Evolutionary conservation across 805 yeast species (phyloP), one percentile per base, ranked within the genome.

Genomic region (Monosporozyma unispora): DNA sequence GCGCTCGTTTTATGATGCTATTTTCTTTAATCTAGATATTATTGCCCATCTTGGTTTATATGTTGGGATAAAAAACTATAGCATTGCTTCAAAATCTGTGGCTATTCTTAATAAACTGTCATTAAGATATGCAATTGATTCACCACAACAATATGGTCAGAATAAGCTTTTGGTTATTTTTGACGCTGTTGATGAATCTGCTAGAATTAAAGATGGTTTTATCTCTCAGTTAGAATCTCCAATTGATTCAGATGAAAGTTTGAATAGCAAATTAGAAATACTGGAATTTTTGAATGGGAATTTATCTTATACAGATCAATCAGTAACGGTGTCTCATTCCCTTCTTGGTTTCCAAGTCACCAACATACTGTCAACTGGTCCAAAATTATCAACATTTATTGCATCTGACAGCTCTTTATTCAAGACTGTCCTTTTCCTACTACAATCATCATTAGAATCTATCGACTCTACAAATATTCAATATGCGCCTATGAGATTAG

Each of bases 131-230:
- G 48, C 60, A 22, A 55, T 58, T 31, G 61, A 58, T 12, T 61
- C 64, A 16, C 57, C 64, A 16, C 60, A 73, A 10, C 62, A 78
- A 33, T 67, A 71, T 16, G 73, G 74, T 9, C 78, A 73, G 48
- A 82, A 81, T 53, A 78, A 89, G 54, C 67, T 91, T 12, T 64
- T 90, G 44, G 80, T 87, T 0, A 74, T 86, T 37, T 74, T 85
- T 48, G 84, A 82, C 57, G 82, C 89, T 14, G 78, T 85, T 29
- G 87, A 87, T 55, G 96, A 90, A 56, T 80, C 95, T 0, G 70
- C 76, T 1, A 75, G 90, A 54, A 84, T 91, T 37, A 78, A 84
- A 52, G 78, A 77, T 56, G 80, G 88, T 0, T 81, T 89, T 51
- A 80, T 87, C 40, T 77, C 79, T 39, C 95, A 87, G 58, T 57